phyloP scores from a whole-genome alignment of 2,329 filamentous ascomycete genomes.

The Aspergillus sp. region DNA sequence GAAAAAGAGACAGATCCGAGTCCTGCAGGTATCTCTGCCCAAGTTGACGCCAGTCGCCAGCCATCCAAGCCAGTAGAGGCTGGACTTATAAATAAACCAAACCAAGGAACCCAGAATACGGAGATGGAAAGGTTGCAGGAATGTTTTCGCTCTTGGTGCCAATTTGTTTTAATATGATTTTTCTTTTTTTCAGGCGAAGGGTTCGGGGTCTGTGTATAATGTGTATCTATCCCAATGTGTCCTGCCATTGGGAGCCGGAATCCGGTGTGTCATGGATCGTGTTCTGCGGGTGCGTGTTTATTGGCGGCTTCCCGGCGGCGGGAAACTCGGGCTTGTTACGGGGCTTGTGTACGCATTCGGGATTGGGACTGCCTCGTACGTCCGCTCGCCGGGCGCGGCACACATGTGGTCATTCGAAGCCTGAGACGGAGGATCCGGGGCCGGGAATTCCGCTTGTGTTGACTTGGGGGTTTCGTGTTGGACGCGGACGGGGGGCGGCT shows the following conservation, averaged over 20 bases:
- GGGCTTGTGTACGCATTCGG: conserved; percentile 66
- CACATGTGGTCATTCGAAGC: conserved; percentile 53
- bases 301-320: conserved; percentile 14
- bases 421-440: conserved; percentile 15
- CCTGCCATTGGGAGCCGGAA: background rate
- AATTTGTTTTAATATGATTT: too few relatives aligned
- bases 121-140: too few relatives aligned
- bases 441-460: conserved; percentile 46
- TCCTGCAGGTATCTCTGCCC: too few relatives aligned
- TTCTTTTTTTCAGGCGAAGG: too few relatives aligned
- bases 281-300: conserved; percentile 6
- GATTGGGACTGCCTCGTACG: conserved; percentile 79
- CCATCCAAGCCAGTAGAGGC: too few relatives aligned
- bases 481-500: conserved; percentile 71
- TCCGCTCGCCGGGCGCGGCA: conserved; percentile 67
- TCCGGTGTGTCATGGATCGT: background rate
- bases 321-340: conserved; percentile 33
- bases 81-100: too few relatives aligned
- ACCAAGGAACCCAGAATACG: too few relatives aligned
- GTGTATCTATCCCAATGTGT: too few relatives aligned
- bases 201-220: too few relatives aligned
- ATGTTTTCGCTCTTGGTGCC: too few relatives aligned
- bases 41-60: too few relatives aligned
- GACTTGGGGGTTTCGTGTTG: conserved; percentile 67
- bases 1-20: too few relatives aligned